Evolutionary conservation across 768 basidiomycete genomes (phyloP).

Genomic region (Xerocomellus amylosporus): DNA sequence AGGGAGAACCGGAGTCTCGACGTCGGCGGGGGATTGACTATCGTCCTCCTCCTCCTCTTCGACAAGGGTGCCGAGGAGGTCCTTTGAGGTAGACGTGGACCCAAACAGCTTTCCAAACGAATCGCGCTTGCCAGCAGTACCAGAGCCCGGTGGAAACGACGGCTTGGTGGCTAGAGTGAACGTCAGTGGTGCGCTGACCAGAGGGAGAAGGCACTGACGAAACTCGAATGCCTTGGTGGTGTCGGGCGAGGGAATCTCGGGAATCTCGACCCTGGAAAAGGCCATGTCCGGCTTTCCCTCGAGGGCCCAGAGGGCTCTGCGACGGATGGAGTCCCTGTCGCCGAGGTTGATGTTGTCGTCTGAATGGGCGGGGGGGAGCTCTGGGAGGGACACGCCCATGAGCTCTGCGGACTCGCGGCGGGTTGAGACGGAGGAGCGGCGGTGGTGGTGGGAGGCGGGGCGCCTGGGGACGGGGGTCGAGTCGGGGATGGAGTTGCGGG

Average conservation of each 20-base stretch:
- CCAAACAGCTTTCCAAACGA: constrained; percentile 72
- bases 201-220: constrained; percentile 45
- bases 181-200: not conserved
- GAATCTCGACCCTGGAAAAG: constrained; percentile 79
- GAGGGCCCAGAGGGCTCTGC: constrained; percentile 80
- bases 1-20: constrained; percentile 22
- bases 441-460: constrained; percentile 73
- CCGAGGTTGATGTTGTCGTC: constrained; percentile 69
- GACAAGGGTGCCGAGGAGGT: constrained; percentile 73
- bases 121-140: constrained; percentile 67
- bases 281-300: constrained; percentile 77
- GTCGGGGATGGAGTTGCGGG: constrained; percentile 55
- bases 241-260: constrained; percentile 64
- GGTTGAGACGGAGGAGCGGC: constrained; percentile 86
- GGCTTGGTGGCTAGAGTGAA: constrained; percentile 53
- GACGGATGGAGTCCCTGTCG: constrained; percentile 76
- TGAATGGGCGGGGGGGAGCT: constrained; percentile 55
- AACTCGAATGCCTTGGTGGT: constrained; percentile 62
- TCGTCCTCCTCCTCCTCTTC: constrained; percentile 89
- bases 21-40: constrained; percentile 7
- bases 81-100: constrained; percentile 62
- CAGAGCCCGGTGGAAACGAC: constrained; percentile 51
- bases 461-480: constrained; percentile 44
- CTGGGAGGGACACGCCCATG: constrained; percentile 77
- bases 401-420: constrained; percentile 87